Evolutionary conservation across 768 basidiomycete genomes (phyloP), one percentile per base, ranked within the genome.

Genomic region (Mycena olivaceomarginata): DNA sequence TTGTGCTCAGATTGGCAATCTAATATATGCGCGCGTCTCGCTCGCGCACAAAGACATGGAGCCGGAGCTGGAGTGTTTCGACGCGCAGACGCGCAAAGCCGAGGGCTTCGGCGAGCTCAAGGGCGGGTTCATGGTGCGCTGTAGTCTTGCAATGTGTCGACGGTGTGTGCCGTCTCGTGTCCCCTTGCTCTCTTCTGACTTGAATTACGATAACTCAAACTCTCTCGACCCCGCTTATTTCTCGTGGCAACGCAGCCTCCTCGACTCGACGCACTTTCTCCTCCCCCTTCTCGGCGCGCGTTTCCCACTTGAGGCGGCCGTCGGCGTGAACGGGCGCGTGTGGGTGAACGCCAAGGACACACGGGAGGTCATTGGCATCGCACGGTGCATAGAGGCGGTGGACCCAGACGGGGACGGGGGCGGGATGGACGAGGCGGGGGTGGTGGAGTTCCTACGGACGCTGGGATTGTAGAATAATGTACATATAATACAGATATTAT

Each of bases 21-120:
- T 99, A 43, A 91, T 99, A 1, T 99, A 98, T 84, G 97, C 97
- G 0, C 92, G 98, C 37, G 94, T 99, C 41, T 97, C 97, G 16
- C 88, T 98, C 25, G 97, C 98, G 7, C 97, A 98, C 82, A 96
- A 97, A 82, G 98, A 99, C 84, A 98, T 99, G 96, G 98, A 99
- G 70, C 98, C 98, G 1, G 98, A 99, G 82, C 88, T 99, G 11
- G 97, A 98, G 83, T 99, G 98, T 84, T 96, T 98, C 81, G 96
- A 99, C 82, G 96, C 97, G 2, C 95, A 97, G 80, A 97, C 96
- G 37, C 94, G 93, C 78, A 99, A 98, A 85, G 88, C 97, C 1
- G 96, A 96, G 75, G 98, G 97, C 0, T 99, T 96, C 80, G 98
- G 98, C 1, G 97, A 98, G 80, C 90, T 99, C 48, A 97, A 96